Percentiles rank a stretch among this genome's conserved stretches.
These are phyloP conservation scores for Alternaria atra DNA, from an alignment of 2,329 filamentous ascomycete species.

Conservation along the genomic window DNA sequence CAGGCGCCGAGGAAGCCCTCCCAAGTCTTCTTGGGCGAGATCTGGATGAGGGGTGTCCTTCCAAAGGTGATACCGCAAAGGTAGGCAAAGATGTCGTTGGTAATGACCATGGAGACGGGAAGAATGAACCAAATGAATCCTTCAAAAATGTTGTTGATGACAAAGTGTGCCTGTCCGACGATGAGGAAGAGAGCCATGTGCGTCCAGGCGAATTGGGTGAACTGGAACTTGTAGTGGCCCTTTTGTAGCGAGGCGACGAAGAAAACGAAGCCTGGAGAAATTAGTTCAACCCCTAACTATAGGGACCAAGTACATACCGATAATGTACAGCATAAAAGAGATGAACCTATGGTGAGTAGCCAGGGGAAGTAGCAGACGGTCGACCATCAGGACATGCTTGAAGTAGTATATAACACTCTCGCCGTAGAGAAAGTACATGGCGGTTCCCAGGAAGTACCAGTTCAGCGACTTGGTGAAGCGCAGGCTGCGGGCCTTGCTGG, in stretches of 20 bases:
- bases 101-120: constrained; percentile 92
- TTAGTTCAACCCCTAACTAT: constrained; percentile 31
- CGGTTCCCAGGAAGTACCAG: constrained; percentile 99
- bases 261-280: constrained; percentile 84
- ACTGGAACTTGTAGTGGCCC: constrained; percentile 97
- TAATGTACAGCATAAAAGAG: constrained; percentile 97
- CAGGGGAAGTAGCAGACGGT: constrained; percentile 89
- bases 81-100: constrained; percentile 98
- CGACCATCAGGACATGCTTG: constrained; percentile 96
- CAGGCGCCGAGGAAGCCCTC: constrained; percentile 97
- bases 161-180: constrained; percentile 96
- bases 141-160: constrained; percentile 99
- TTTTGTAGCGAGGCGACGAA: constrained; percentile 95
- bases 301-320: constrained; percentile 69
- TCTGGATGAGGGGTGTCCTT: constrained; percentile 93
- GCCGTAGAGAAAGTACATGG: constrained; percentile 99
- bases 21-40: constrained; percentile 98
- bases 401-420: constrained; percentile 99
- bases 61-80: constrained; percentile 97
- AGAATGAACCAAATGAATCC: constrained; percentile 99
- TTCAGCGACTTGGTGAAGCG: constrained; percentile 96
- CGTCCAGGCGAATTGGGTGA: constrained; percentile 99
- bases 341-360: constrained; percentile 98
- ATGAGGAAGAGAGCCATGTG: constrained; percentile 99
- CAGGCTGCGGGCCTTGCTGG: constrained; percentile 87